phyloP scores from a whole-genome alignment of 805 yeast species.

The Metschnikowia aberdeeniae region DNA sequence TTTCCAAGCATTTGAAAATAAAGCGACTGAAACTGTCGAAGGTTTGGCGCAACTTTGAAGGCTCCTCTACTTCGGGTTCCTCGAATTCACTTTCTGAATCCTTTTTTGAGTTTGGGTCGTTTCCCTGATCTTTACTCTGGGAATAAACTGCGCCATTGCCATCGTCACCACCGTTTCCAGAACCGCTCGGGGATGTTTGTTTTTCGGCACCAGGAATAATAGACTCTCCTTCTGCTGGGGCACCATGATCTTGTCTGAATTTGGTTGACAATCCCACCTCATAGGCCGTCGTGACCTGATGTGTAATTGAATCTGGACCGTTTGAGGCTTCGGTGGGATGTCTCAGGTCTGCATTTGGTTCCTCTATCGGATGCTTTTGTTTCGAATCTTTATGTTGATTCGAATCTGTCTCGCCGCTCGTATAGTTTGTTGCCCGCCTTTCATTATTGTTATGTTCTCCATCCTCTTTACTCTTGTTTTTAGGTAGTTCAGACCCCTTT shows the following conservation, averaged over 20 bases:
- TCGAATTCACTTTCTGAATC: slow-evolving; percentile 9
- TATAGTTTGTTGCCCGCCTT: background rate
- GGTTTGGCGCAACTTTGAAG: slow-evolving; percentile 18
- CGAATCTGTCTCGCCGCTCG: too few species aligned
- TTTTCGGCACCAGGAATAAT: background rate
- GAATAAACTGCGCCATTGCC: slow-evolving; percentile 4
- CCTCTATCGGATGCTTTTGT: background rate
- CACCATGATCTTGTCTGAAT: background rate
- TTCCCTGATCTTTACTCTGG: slow-evolving; percentile 1
- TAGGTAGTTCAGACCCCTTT: slow-evolving; percentile 10
- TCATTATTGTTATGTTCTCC: background rate
- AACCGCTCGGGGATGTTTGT: background rate
- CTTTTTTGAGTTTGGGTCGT: slow-evolving; percentile 4
- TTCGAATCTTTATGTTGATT: background rate
- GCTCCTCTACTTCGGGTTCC: slow-evolving; percentile 9
- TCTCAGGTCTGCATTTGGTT: background rate
- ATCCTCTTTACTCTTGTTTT: slow-evolving; percentile 6
- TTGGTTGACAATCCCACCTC: background rate
- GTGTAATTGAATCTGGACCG: background rate
- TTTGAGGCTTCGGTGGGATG: background rate
- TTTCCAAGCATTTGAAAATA: slow-evolving; percentile 50
- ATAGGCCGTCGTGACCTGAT: slow-evolving; percentile 1
- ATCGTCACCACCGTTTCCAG: slow-evolving; percentile 3
- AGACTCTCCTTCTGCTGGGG: background rate
- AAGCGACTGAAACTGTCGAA: slow-evolving; percentile 23